These are phyloP conservation scores for Diaporthe batatas DNA, from an alignment of 2,329 filamentous ascomycete genomes.

Conservation along the genomic window DNA sequence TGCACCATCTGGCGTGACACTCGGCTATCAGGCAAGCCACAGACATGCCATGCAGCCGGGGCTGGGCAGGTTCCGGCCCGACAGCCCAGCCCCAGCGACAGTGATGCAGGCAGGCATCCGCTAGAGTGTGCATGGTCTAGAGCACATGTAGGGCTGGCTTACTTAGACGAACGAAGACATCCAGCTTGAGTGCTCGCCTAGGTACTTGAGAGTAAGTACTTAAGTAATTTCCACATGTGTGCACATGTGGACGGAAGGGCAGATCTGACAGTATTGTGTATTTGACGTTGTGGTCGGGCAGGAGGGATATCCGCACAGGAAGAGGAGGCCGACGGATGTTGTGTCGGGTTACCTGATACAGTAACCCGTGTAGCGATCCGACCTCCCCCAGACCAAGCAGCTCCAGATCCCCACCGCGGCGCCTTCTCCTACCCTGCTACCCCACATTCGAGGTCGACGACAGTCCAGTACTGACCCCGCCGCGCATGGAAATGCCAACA, in stretches of 20 bases:
- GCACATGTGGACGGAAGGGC: background rate
- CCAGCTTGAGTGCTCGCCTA: background rate
- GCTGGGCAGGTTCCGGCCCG: background rate
- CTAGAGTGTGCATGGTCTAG: background rate
- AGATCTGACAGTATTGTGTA: background rate
- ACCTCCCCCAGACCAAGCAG: conserved; percentile 29
- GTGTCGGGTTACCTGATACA: conserved; percentile 37
- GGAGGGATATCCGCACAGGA: no score
- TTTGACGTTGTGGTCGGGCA: background rate
- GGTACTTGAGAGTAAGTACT: background rate
- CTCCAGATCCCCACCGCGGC: conserved; percentile 26
- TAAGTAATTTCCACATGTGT: background rate
- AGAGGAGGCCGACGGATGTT: background rate
- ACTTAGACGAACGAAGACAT: background rate
- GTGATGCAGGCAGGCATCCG: background rate
- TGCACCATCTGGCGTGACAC: conserved; percentile 3
- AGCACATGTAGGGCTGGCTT: conserved; percentile 18
- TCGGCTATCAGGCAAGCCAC: background rate
- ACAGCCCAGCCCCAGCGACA: background rate
- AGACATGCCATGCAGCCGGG: background rate
- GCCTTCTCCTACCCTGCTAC: conserved; percentile 40
- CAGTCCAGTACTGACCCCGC: background rate
- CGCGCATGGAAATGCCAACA: background rate
- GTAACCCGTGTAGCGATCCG: conserved; percentile 32
- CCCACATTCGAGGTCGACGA: conserved; percentile 38